Conservation (phyloP, 495 filamentous ascomycete genomes). For the Neurospora sp. region DNA sequence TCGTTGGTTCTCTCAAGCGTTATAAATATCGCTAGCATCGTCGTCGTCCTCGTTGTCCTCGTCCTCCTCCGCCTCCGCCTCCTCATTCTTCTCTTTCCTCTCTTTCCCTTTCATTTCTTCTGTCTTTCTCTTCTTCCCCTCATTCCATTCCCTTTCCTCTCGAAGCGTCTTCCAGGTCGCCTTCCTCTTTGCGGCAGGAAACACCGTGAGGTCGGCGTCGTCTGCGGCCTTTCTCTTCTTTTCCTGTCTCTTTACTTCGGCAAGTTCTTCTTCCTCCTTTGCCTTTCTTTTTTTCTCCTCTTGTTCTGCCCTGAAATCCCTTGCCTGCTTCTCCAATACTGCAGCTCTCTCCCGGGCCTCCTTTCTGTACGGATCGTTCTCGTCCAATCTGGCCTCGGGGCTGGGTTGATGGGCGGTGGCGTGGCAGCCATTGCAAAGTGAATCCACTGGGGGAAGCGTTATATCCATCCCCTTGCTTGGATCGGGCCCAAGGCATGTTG, state of each 20-base stretch:
- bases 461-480: background rate
- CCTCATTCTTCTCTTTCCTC: background rate
- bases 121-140: background rate
- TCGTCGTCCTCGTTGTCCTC: background rate
- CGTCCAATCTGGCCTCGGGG: background rate
- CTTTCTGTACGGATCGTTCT: background rate
- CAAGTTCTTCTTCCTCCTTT: background rate
- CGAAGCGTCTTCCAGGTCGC: background rate
- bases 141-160: background rate
- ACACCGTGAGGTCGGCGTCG: background rate
- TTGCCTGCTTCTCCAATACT: background rate
- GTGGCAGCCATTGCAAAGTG: background rate
- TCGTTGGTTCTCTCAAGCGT: background rate
- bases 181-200: background rate
- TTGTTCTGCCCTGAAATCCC: background rate
- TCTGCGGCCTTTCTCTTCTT: background rate
- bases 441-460: background rate
- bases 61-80: background rate
- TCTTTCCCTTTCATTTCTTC: background rate
- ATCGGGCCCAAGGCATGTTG: background rate
- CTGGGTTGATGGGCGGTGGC: background rate
- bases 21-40: background rate
- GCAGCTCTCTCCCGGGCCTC: background rate
- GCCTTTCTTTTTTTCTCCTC: background rate
- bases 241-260: background rate